These are phyloP conservation scores for Somion occarium DNA, from an alignment of 1,284 basidiomycete species.

Conservation along the genomic window DNA sequence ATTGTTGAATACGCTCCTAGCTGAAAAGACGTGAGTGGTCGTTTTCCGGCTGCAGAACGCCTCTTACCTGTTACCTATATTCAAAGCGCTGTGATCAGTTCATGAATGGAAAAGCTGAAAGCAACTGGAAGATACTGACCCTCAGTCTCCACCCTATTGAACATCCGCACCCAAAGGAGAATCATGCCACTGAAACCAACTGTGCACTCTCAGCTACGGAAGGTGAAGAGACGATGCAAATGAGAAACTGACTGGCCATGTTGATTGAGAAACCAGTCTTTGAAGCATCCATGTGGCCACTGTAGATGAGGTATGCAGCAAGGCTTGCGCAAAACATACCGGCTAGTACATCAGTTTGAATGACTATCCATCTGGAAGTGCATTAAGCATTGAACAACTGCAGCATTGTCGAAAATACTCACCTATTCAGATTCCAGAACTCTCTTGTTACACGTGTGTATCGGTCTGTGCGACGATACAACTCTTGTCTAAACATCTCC, in stretches of 20 bases:
- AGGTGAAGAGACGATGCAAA: not conserved
- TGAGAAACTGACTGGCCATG: slow-evolving; percentile 35
- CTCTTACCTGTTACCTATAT: slow-evolving; percentile 9
- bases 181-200: slow-evolving; percentile 52
- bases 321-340: slow-evolving; percentile 48
- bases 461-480: slow-evolving; percentile 38
- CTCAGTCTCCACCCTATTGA: slow-evolving; percentile 29
- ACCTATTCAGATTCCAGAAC: slow-evolving; percentile 51
- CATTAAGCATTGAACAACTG: slow-evolving; percentile 28
- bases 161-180: slow-evolving; percentile 45
- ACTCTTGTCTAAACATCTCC: slow-evolving; percentile 36
- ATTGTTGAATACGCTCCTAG: slow-evolving; percentile 70
- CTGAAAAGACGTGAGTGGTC: slow-evolving; percentile 26
- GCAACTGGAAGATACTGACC: slow-evolving; percentile 2
- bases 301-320: slow-evolving; percentile 51
- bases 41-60: not conserved
- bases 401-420: slow-evolving; percentile 13
- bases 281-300: slow-evolving; percentile 34
- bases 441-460: slow-evolving; percentile 39
- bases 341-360: slow-evolving; percentile 41
- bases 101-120: too few species aligned
- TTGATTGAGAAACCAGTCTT: slow-evolving; percentile 47
- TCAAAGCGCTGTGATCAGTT: too few species aligned
- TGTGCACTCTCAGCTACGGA: slow-evolving; percentile 12
- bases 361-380: slow-evolving; percentile 20